These are phyloP conservation scores for Microstegium vimineum DNA, from an alignment of 176 grass and related monocot genomes.

Conservation along the genomic window DNA sequence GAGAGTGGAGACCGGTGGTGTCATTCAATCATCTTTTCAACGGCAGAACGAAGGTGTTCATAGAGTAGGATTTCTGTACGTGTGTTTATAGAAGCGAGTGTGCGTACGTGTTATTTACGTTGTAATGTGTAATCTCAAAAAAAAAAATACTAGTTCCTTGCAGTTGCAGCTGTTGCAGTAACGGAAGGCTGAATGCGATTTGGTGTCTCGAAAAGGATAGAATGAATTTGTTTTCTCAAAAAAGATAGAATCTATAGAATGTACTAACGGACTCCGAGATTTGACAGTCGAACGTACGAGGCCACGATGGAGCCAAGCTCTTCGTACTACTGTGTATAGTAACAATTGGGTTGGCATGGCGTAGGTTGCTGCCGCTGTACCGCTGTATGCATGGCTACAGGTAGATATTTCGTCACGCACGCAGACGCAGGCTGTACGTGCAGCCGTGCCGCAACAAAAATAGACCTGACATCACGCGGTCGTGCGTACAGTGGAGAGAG, in stretches of 20 bases:
- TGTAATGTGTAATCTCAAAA: too few relatives aligned
- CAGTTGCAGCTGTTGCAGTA: background rate
- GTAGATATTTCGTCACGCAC: conserved; percentile 33
- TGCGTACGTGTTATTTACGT: too few relatives aligned
- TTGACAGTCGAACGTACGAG: background rate
- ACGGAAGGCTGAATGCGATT: background rate
- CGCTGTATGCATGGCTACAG: conserved; percentile 33
- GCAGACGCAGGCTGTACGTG: conserved; percentile 25
- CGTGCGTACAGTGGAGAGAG: conserved; percentile 30
- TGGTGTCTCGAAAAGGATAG: background rate
- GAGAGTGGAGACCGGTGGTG: background rate
- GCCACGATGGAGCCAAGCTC: background rate
- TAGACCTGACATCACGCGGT: conserved; percentile 38
- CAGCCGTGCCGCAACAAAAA: conserved; percentile 16
- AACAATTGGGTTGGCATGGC: conserved; percentile 2
- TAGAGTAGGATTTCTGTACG: too few relatives aligned
- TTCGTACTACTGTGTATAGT: background rate
- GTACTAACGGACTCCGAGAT: background rate
- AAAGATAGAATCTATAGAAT: background rate
- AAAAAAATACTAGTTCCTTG: too few relatives aligned
- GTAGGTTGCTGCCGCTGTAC: background rate
- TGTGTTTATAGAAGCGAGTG: too few relatives aligned
- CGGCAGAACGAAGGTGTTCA: too few relatives aligned
- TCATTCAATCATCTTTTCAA: background rate
- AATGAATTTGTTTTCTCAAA: background rate